These are phyloP conservation scores for Pilaira anomala DNA, from an alignment of 192 early-diverging fungal genomes.

Conservation along the genomic window DNA sequence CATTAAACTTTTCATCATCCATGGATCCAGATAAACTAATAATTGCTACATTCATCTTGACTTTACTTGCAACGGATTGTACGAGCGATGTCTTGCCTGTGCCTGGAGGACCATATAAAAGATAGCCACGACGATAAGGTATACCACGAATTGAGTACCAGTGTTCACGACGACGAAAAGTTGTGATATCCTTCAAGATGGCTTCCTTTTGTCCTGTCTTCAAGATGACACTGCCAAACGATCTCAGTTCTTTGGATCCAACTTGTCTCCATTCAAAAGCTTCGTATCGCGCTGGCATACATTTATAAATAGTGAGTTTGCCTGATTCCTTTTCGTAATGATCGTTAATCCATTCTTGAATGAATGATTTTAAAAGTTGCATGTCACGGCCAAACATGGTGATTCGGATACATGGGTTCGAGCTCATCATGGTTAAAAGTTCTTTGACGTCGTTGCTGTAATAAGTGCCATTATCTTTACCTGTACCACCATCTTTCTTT, in stretches of 20 bases:
- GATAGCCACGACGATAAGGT: slow-evolving; percentile 51
- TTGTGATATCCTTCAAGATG: slow-evolving; percentile 41
- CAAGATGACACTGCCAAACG: slow-evolving; percentile 46
- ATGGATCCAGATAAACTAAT: slow-evolving; percentile 45
- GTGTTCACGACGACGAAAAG: slow-evolving; percentile 39
- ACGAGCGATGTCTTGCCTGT: slow-evolving; percentile 54
- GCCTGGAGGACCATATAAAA: slow-evolving; percentile 54
- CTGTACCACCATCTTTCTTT: background rate
- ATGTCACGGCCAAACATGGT: slow-evolving; percentile 12
- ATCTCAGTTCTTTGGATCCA: slow-evolving; percentile 32
- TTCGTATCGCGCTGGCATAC: slow-evolving; percentile 1
- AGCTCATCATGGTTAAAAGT: slow-evolving; percentile 9
- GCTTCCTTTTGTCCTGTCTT: slow-evolving; percentile 47
- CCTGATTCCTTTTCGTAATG: slow-evolving; percentile 21
- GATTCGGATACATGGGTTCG: background rate
- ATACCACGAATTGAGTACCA: slow-evolving; percentile 52
- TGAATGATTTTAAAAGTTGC: background rate
- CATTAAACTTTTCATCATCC: slow-evolving; percentile 41
- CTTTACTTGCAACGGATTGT: slow-evolving; percentile 47
- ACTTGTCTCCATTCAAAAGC: slow-evolving; percentile 14
- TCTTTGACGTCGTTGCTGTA: background rate
- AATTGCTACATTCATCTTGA: slow-evolving; percentile 50
- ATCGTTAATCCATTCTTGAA: slow-evolving; percentile 30
- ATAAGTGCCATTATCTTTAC: background rate
- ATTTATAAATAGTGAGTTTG: slow-evolving; percentile 16